Conservation (phyloP, 2,329 filamentous ascomycete genomes). For the Cladosporium sp. region DNA sequence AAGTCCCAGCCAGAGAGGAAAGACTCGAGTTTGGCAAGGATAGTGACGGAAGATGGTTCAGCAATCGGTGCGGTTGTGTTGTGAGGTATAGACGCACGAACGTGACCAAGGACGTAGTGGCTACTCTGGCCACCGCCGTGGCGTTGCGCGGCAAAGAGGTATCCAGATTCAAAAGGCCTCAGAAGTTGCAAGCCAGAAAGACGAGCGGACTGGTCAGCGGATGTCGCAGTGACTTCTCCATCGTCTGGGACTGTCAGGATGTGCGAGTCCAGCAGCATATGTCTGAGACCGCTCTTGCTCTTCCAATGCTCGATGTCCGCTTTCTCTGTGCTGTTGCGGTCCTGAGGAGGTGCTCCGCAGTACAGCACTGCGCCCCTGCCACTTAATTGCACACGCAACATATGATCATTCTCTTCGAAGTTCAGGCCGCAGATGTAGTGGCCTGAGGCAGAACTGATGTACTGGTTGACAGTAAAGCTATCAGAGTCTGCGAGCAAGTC, state of each 20-base stretch:
- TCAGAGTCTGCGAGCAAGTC: constrained; percentile 34
- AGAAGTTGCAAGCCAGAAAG: constrained; percentile 37
- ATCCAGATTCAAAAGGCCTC: constrained; percentile 32
- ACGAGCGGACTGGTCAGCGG: constrained; percentile 24
- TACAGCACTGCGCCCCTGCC: constrained; percentile 40
- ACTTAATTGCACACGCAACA: constrained; percentile 37
- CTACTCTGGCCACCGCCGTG: constrained; percentile 35
- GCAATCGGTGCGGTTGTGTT: constrained; percentile 25
- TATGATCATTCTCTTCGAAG: constrained; percentile 38
- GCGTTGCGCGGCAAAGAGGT: constrained; percentile 36
- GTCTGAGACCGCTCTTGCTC: constrained; percentile 35
- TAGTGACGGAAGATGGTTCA: constrained; percentile 30
- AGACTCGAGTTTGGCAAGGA: constrained; percentile 35
- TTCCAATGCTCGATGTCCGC: constrained; percentile 38
- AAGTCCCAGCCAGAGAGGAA: constrained; percentile 35
- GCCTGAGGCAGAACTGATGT: constrained; percentile 36
- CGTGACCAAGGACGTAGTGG: constrained; percentile 35
- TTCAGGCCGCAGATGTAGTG: constrained; percentile 40
- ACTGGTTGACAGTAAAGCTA: constrained; percentile 37
- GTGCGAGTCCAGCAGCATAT: constrained; percentile 37
- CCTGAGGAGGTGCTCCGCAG: constrained; percentile 33
- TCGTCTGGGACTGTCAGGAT: constrained; percentile 24
- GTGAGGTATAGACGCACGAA: constrained; percentile 27
- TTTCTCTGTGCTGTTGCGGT: constrained; percentile 5
- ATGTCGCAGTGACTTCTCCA: not conserved